A percentile compares a stretch with the other conserved stretches of the same genome.
These are phyloP conservation scores for Quercus variabilis DNA, from an alignment of 306 rosid genomes.

Conservation along the genomic window DNA sequence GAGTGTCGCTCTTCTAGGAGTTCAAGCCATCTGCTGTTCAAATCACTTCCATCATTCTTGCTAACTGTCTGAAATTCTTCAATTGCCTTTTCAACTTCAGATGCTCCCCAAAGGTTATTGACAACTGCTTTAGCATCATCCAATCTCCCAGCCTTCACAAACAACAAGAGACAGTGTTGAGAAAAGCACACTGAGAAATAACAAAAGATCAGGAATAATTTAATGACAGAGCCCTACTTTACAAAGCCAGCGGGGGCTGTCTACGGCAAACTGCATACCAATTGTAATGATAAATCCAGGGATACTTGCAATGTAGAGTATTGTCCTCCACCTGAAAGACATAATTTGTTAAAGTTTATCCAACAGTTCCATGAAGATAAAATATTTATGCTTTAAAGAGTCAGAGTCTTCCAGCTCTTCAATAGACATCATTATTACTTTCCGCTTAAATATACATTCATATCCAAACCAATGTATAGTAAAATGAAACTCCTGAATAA, in stretches of 20 bases:
- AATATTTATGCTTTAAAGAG: neutral
- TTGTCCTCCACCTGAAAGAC: constrained; percentile 85
- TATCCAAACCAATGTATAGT: neutral
- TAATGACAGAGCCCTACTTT: constrained; percentile 49
- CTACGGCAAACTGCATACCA: constrained; percentile 91
- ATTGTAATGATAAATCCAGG: constrained; percentile 67
- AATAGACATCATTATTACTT: neutral
- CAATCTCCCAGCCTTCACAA: constrained; percentile 63
- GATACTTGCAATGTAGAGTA: constrained; percentile 76
- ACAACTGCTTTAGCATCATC: constrained; percentile 61
- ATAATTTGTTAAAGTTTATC: neutral
- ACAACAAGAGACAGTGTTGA: constrained; percentile 14
- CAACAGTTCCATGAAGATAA: neutral
- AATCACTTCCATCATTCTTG: constrained; percentile 72
- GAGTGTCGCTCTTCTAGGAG: constrained; percentile 74
- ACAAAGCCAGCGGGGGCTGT: constrained; percentile 95
- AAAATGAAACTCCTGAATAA: neutral
- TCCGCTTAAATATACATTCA: neutral
- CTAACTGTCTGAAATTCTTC: constrained; percentile 69
- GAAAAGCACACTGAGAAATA: constrained; percentile 4
- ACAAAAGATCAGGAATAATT: neutral
- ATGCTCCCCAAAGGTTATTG: constrained; percentile 73
- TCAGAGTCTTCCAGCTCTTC: neutral
- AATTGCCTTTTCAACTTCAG: constrained; percentile 72
- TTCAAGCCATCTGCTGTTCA: constrained; percentile 71